Evolutionary conservation across 2,329 filamentous ascomycete species (phyloP).

Genomic region (Xylaria sp.): DNA sequence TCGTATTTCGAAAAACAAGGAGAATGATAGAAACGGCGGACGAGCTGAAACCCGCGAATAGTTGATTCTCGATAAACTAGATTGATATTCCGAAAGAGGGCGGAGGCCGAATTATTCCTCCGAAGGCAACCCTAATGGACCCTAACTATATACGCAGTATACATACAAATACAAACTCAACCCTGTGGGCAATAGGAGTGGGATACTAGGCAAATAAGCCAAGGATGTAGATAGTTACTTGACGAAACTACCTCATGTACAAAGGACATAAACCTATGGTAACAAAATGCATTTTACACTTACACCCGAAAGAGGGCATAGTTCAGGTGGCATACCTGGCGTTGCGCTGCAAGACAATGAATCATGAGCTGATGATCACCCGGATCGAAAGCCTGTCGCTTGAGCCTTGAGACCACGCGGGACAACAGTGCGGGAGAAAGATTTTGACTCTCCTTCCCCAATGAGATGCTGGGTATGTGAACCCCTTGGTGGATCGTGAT

Average conservation of each 20-base stretch:
- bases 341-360: slow-evolving; percentile 14
- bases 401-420: slow-evolving; percentile 33
- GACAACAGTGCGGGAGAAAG: slow-evolving; percentile 14
- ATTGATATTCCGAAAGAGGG: slow-evolving; percentile 20
- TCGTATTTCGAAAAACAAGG: neutral
- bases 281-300: slow-evolving; percentile 8
- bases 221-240: no score
- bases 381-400: slow-evolving; percentile 24
- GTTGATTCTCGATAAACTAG: slow-evolving; percentile 6
- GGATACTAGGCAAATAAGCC: slow-evolving; percentile 11
- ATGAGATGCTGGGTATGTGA: slow-evolving; percentile 31
- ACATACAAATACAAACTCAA: slow-evolving; percentile 10
- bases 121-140: slow-evolving; percentile 14
- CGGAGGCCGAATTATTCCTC: slow-evolving; percentile 21
- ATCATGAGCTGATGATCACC: slow-evolving; percentile 31
- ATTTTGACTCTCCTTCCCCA: slow-evolving; percentile 30
- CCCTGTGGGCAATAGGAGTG: slow-evolving; percentile 11
- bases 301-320: neutral
- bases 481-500: slow-evolving; percentile 36
- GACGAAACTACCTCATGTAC: slow-evolving; percentile 8
- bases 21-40: neutral
- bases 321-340: neutral
- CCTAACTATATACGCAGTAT: neutral
- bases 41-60: neutral
- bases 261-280: neutral